Percentiles rank a stretch among this genome's conserved stretches.
Evolutionary conservation across 2,329 filamentous ascomycete genomes (phyloP).

Genomic region (Gnomoniopsis sp.): DNA sequence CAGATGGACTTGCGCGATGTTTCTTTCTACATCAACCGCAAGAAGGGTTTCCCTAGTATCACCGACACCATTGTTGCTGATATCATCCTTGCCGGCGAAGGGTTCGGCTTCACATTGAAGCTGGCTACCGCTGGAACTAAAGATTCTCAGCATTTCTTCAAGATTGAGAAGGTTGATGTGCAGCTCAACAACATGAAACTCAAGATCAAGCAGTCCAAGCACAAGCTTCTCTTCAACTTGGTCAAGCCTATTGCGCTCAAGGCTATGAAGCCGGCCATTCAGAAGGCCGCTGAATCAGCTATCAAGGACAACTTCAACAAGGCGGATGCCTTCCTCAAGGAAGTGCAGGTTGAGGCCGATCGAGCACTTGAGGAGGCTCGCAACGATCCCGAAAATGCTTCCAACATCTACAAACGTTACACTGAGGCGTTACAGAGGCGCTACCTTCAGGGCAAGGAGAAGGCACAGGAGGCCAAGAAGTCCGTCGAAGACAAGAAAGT

Average conservation of each 20-base stretch:
- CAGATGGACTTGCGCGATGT: constrained; percentile 92
- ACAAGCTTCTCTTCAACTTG: constrained; percentile 83
- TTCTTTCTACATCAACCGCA: constrained; percentile 91
- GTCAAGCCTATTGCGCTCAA: constrained; percentile 86
- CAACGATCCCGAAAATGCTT: constrained; percentile 66
- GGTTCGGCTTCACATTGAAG: constrained; percentile 88
- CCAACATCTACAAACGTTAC: constrained; percentile 87
- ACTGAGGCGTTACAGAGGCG: constrained; percentile 70
- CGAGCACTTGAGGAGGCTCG: constrained; percentile 63
- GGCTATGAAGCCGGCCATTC: constrained; percentile 76
- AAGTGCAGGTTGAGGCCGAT: constrained; percentile 80
- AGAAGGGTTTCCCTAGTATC: constrained; percentile 86
- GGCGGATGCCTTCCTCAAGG: constrained; percentile 68
- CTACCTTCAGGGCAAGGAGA: constrained; percentile 71
- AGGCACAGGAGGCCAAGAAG: constrained; percentile 61
- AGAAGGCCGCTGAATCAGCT: constrained; percentile 85
- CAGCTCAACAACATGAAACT: constrained; percentile 79
- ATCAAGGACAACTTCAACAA: constrained; percentile 80
- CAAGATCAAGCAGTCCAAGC: constrained; percentile 90
- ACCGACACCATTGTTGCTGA: constrained; percentile 87
- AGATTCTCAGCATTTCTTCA: constrained; percentile 84
- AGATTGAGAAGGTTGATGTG: constrained; percentile 84
- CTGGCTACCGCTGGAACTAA: constrained; percentile 74
- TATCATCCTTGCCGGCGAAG: constrained; percentile 80
- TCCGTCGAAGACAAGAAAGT: constrained; percentile 64